A percentile compares a stretch with the other conserved stretches of the same genome.
Evolutionary conservation across 768 basidiomycete genomes (phyloP).

Genomic region (Suillus americanus): DNA sequence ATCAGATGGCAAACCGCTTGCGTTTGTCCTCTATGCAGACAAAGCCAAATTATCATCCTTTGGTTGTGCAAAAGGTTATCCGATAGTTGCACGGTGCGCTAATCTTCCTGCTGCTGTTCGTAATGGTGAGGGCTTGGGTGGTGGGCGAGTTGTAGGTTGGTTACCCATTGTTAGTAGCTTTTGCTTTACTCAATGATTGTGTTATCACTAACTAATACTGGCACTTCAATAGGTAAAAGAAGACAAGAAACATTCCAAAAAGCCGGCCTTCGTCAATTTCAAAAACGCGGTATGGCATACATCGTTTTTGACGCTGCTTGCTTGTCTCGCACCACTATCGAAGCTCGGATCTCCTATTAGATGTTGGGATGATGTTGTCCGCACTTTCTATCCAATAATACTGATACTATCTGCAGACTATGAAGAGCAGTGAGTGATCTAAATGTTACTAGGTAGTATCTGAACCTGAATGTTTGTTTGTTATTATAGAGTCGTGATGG

Average conservation of each 20-base stretch:
- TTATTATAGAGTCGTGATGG: too few species aligned
- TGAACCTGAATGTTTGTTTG: too few species aligned
- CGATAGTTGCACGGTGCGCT: slow-evolving; percentile 12
- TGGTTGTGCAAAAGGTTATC: slow-evolving; percentile 18
- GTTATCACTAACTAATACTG: too few species aligned
- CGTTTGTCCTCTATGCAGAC: slow-evolving; percentile 35
- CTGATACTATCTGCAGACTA: slow-evolving; percentile 26
- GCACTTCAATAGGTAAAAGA: background rate
- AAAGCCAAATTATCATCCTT: slow-evolving; percentile 19
- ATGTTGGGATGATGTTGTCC: slow-evolving; percentile 4
- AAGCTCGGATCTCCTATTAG: slow-evolving; percentile 10
- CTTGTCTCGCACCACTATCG: slow-evolving; percentile 12
- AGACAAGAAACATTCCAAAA: slow-evolving; percentile 4
- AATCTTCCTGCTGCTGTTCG: slow-evolving; percentile 14
- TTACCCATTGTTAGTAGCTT: too few species aligned
- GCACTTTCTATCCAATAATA: slow-evolving; percentile 17
- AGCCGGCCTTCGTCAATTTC: slow-evolving; percentile 13
- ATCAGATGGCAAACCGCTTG: slow-evolving; percentile 14
- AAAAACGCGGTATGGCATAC: slow-evolving; percentile 24
- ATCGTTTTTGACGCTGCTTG: slow-evolving; percentile 24
- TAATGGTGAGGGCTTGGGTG: slow-evolving; percentile 15
- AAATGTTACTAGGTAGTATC: too few species aligned
- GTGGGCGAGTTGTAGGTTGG: slow-evolving; percentile 11
- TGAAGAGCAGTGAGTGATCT: slow-evolving; percentile 11
- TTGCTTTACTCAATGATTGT: too few species aligned